Percentiles rank a stretch among this genome's conserved stretches.
These are phyloP conservation scores for Phytophthora rubi DNA, from an alignment of 352 stramenopile genomes.

Conservation along the genomic window DNA sequence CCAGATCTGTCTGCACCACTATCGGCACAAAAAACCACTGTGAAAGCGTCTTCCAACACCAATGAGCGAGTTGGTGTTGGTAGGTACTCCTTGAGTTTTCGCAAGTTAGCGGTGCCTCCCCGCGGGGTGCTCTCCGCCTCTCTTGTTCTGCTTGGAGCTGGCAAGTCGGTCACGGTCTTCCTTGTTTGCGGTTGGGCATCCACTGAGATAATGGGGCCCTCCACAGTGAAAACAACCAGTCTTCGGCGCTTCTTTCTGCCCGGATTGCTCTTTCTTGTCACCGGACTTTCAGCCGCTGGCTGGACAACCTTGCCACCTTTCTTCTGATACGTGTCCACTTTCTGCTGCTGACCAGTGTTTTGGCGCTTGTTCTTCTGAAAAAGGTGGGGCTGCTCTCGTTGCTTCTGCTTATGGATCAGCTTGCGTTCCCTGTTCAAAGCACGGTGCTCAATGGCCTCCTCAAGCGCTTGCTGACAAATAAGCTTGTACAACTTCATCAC, in stretches of 20 bases:
- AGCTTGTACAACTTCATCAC: too few relatives aligned
- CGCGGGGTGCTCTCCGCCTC: too few relatives aligned
- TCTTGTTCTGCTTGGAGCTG: neutral
- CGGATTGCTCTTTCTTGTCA: neutral
- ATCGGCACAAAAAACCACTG: slow-evolving; percentile 17
- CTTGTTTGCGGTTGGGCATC: neutral
- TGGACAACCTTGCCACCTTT: neutral
- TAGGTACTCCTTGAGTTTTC: neutral
- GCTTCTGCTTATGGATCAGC: neutral
- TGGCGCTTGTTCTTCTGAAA: neutral
- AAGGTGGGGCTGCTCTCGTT: neutral
- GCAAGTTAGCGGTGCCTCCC: too few relatives aligned
- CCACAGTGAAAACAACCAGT: slow-evolving; percentile 13
- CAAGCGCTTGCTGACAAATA: neutral
- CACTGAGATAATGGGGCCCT: neutral
- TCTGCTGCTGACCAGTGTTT: neutral
- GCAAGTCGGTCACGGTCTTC: too few relatives aligned
- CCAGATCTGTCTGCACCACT: slow-evolving; percentile 22
- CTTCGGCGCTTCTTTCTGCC: slow-evolving; percentile 6
- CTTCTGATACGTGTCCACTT: neutral
- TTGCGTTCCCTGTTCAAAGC: neutral
- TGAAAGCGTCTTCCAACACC: slow-evolving; percentile 17
- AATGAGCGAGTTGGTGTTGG: too few relatives aligned
- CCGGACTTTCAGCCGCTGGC: too few relatives aligned
- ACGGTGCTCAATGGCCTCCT: neutral